Evolutionary conservation across 805 yeast genomes (phyloP), one percentile per base, ranked within the genome.

Genomic region (Zygosaccharomyces rouxii): DNA sequence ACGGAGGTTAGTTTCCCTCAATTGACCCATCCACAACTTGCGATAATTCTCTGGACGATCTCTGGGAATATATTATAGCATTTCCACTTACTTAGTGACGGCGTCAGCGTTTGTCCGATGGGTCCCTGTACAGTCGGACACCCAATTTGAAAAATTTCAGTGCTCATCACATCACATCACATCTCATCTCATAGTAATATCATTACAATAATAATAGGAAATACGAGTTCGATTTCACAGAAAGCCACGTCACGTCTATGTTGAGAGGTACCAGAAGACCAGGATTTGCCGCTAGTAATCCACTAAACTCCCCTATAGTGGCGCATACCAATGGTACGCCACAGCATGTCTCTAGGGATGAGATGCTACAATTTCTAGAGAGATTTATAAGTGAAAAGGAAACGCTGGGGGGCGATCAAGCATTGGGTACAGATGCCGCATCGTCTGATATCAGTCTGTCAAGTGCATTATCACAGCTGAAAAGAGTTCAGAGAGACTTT

Each of bases 401-500:
- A 43, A 38, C 51, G 3, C 40, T 54, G 18, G 44, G 53, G 18
- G 51, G 44, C 21, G 51, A 45, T 21, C 49, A 47, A 18, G 42
- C 47, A 11, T n/a, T 41, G 1, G 51, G 49, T n/a, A 50, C 48
- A 1, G 55, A 29, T 33, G 50, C 44, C 9, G 42, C 50, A 1
- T 54, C 43, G 54, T 56, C 58, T 40, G 60, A 61, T 41, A 57
- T 59, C 19, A 65, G 66, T 33, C 59, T 68, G 44, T 38, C 64
- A 44, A 47, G 64, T 19, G 63, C 72, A 4, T 22, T 72, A 9
- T 61, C 86, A 49, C 95, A 86, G 70, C 71, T 87, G 58, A 77
- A 74, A 58, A 76, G 95, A 63, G 71, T 86, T 35, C 92, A 84
- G 62, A 77, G 95, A 68, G 88, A 84, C 54, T 77, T 86, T 55